Conservation (phyloP, 495 filamentous ascomycete species). For the Lophiotrema nucula region DNA sequence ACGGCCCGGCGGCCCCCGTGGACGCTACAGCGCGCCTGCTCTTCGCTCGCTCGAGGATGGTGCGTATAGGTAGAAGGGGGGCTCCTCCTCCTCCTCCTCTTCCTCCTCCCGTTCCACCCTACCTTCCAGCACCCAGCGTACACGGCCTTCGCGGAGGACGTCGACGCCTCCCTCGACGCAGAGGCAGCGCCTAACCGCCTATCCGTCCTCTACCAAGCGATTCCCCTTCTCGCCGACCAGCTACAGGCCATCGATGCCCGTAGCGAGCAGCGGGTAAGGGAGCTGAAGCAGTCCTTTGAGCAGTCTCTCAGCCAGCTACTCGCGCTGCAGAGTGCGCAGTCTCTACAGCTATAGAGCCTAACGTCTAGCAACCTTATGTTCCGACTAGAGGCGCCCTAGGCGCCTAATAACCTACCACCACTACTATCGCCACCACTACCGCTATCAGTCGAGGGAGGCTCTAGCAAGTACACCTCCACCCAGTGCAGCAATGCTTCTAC, state of each 20-base stretch:
- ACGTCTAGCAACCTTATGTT: neutral
- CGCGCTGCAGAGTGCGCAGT: neutral
- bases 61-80: too few relatives aligned
- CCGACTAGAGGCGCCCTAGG: neutral
- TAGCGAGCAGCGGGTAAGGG: neutral
- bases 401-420: neutral
- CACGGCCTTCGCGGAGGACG: neutral
- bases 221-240: neutral
- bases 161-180: neutral
- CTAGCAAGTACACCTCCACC: neutral
- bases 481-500: neutral
- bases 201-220: neutral
- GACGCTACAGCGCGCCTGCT: too few relatives aligned
- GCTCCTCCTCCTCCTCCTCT: too few relatives aligned
- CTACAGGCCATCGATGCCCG: neutral
- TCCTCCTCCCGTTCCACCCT: too few relatives aligned
- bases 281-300: too few relatives aligned
- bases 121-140: neutral
- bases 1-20: too few relatives aligned
- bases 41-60: too few relatives aligned
- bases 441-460: neutral
- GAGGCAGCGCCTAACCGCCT: neutral
- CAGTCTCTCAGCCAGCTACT: neutral
- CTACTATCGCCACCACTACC: too few relatives aligned
- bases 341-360: neutral